phyloP scores from a whole-genome alignment of 345 rosid genomes.

The Sisymbrium irio region DNA sequence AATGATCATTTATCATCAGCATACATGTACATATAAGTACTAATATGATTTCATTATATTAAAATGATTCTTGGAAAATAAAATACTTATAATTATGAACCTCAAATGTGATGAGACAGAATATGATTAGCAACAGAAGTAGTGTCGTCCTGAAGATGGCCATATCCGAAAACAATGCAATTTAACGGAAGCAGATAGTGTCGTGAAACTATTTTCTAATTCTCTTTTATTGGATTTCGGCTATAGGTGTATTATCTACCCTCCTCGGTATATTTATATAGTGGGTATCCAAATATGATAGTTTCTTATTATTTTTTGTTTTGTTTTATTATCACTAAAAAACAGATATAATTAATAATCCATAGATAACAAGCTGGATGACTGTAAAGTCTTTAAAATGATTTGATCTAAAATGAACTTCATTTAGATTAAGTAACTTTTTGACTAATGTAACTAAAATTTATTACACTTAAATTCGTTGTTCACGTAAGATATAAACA shows the following conservation, averaged over 20 bases:
- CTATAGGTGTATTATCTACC: background rate
- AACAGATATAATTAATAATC: background rate
- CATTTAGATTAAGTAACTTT: background rate
- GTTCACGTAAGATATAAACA: background rate
- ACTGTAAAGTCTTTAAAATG: too few relatives aligned
- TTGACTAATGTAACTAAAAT: background rate
- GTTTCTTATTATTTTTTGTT: background rate
- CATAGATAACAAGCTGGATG: background rate
- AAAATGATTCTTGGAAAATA: background rate
- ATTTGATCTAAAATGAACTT: background rate
- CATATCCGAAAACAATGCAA: conserved; percentile 9
- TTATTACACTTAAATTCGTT: background rate
- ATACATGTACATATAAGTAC: background rate
- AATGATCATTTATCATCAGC: background rate
- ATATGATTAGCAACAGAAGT: conserved; percentile 15
- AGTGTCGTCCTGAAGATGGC: conserved; percentile 1
- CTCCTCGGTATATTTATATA: conserved; percentile 13
- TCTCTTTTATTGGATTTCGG: conserved; percentile 3
- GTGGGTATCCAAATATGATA: background rate
- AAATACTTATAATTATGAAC: background rate
- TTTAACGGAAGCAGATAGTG: too few relatives aligned
- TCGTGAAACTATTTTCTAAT: background rate
- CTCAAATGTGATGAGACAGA: conserved; percentile 25
- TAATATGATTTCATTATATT: background rate
- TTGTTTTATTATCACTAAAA: background rate